Evolutionary conservation across 2,329 filamentous ascomycete genomes (phyloP).

Genomic region (Dactylellina cionopaga): DNA sequence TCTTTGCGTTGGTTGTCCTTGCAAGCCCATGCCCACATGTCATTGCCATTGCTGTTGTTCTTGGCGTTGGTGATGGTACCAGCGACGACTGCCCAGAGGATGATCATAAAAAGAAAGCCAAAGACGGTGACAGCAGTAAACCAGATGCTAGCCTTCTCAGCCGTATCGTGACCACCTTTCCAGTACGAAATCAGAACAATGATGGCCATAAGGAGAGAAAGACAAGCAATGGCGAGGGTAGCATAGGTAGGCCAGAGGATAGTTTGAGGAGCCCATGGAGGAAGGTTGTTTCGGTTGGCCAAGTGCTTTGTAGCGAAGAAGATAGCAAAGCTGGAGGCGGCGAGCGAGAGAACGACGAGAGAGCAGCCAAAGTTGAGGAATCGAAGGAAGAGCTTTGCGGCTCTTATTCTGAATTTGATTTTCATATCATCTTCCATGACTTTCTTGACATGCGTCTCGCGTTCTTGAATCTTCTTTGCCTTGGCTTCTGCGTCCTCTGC

Average conservation of each 20-base stretch:
- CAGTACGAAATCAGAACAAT: constrained; percentile 86
- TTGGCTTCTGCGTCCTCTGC: constrained; percentile 71
- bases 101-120: constrained; percentile 91
- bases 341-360: constrained; percentile 89
- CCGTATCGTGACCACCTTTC: constrained; percentile 84
- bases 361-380: constrained; percentile 97
- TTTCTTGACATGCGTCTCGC: constrained; percentile 60
- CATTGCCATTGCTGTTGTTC: constrained; percentile 77
- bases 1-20: constrained; percentile 83
- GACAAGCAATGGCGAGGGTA: constrained; percentile 78
- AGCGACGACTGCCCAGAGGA: constrained; percentile 91
- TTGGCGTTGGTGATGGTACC: constrained; percentile 82
- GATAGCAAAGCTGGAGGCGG: constrained; percentile 86
- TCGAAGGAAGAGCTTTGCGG: constrained; percentile 95
- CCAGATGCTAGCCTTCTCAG: constrained; percentile 93
- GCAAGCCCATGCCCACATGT: constrained; percentile 99
- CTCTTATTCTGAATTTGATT: constrained; percentile 77
- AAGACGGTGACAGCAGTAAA: constrained; percentile 93
- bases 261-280: constrained; percentile 83
- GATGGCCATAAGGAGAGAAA: constrained; percentile 83
- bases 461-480: constrained; percentile 1
- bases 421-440: constrained; percentile 68
- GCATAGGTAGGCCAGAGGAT: constrained; percentile 89
- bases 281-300: constrained; percentile 79
- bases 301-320: constrained; percentile 87